Evolutionary conservation across 768 basidiomycete species (phyloP).

Genomic region (Coprinopsis marcescibilis): DNA sequence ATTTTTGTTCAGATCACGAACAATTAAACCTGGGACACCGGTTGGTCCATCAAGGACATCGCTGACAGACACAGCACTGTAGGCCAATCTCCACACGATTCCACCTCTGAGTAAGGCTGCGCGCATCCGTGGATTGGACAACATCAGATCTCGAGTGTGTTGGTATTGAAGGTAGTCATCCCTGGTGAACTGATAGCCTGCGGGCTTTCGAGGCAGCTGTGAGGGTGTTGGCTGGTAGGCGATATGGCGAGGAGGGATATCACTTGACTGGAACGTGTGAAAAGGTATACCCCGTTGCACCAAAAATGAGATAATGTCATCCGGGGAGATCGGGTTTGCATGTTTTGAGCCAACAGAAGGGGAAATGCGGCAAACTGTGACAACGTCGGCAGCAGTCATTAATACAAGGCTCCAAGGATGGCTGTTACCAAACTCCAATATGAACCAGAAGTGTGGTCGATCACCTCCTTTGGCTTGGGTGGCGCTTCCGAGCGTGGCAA

Average conservation of each 20-base stretch:
- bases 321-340: too few species aligned
- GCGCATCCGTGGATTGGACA: neutral
- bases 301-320: neutral
- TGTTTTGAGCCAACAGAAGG: too few species aligned
- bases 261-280: neutral
- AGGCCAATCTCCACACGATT: neutral
- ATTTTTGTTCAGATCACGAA: too few species aligned
- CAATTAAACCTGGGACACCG: too few species aligned
- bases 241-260: neutral
- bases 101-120: neutral
- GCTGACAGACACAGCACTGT: neutral
- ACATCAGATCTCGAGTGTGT: neutral
- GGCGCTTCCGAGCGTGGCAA: too few species aligned
- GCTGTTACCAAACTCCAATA: neutral
- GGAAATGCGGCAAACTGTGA: neutral
- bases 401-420: neutral
- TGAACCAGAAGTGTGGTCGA: neutral
- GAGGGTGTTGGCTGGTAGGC: neutral
- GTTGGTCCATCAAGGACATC: neutral
- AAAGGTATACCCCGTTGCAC: neutral
- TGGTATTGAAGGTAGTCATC: neutral
- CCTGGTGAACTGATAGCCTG: neutral
- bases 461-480: too few species aligned
- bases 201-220: neutral
- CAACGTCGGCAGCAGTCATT: neutral